These are phyloP conservation scores for Agaricus bisporus DNA, from an alignment of 768 basidiomycete genomes.

Conservation along the genomic window DNA sequence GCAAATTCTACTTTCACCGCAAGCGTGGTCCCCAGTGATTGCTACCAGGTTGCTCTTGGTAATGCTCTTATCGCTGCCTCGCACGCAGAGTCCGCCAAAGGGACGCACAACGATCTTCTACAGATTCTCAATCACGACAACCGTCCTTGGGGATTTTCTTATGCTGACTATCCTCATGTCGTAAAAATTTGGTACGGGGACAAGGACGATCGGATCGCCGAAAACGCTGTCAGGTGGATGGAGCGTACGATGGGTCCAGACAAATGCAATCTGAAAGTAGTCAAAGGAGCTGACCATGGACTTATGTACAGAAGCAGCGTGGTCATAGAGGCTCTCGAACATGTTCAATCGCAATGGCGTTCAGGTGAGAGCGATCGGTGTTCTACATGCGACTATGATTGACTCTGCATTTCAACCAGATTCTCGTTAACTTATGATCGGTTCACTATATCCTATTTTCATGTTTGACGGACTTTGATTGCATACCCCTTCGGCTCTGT, in stretches of 20 bases:
- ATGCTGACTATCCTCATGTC: conserved; percentile 66
- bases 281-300: conserved; percentile 86
- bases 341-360: conserved; percentile 53
- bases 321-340: conserved; percentile 80
- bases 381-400: not conserved
- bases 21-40: conserved; percentile 23
- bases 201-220: conserved; percentile 88
- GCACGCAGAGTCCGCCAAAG: conserved; percentile 89
- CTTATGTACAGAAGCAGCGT: conserved; percentile 90
- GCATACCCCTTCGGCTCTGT: not conserved
- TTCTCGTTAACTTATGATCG: not conserved
- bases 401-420: not conserved
- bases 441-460: not conserved
- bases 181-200: conserved; percentile 93
- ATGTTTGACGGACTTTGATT: not conserved
- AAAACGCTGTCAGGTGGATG: conserved; percentile 91
- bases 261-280: conserved; percentile 71
- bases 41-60: conserved; percentile 69
- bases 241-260: conserved; percentile 75
- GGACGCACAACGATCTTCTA: conserved; percentile 85
- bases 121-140: conserved; percentile 90
- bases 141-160: conserved; percentile 87
- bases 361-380: conserved; percentile 14
- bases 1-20: conserved; percentile 29
- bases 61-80: conserved; percentile 91